These are phyloP conservation scores for Pycnococcus provasolii DNA, from an alignment of 139 green algal genomes.

Conservation along the genomic window DNA sequence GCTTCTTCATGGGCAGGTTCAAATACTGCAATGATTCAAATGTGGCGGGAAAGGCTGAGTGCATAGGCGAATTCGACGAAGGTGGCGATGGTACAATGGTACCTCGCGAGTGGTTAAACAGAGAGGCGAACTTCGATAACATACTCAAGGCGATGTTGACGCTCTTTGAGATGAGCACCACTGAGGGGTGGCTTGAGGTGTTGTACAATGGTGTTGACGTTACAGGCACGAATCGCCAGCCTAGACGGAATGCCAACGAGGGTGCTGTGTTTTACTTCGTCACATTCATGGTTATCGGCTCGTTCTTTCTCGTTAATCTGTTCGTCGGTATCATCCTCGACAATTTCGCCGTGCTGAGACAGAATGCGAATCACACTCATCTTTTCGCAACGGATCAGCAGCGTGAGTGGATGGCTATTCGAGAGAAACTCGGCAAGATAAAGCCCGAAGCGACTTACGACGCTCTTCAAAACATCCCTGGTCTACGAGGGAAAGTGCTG, in stretches of 20 bases:
- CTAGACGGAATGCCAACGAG: background rate
- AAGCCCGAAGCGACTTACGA: no score
- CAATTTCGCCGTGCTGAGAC: constrained; percentile 21
- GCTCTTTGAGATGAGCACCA: constrained; percentile 34
- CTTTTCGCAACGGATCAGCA: constrained; percentile 18
- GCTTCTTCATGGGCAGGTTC: constrained; percentile 36
- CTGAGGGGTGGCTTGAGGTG: constrained; percentile 27
- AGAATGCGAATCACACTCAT: background rate
- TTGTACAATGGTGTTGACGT: constrained; percentile 23
- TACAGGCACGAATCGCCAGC: constrained; percentile 7
- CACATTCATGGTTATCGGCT: constrained; percentile 24
- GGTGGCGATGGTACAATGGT: background rate
- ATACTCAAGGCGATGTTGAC: constrained; percentile 25
- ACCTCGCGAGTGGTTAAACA: constrained; percentile 14
- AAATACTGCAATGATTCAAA: constrained; percentile 15
- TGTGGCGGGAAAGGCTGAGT: background rate
- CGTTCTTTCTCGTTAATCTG: constrained; percentile 28
- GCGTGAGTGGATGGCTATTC: constrained; percentile 19
- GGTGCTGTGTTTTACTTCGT: constrained; percentile 19
- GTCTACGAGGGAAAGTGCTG: no score
- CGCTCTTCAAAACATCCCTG: no score
- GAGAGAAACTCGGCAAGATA: no score
- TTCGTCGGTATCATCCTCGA: constrained; percentile 32
- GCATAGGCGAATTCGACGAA: constrained; percentile 11
- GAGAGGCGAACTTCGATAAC: constrained; percentile 30